Evolutionary conservation across 139 green algal species (phyloP), one percentile per base, ranked within the genome.

Genomic region (Coelastrella sp.): DNA sequence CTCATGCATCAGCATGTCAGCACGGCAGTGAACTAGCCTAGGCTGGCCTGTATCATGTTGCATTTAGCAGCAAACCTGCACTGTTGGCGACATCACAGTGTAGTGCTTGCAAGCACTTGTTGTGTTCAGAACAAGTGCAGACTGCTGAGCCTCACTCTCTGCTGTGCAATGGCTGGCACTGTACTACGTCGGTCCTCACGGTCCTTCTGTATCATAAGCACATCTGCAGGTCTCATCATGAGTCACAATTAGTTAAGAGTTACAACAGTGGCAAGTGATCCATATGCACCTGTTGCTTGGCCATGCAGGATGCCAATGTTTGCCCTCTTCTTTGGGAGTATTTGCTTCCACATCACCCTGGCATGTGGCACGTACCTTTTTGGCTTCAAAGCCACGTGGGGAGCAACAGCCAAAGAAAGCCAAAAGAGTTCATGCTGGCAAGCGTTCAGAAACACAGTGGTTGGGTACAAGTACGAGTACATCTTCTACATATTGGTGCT

Each of bases 361-460:
- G 60, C 40, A 3, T 84, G 59, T 41, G 50, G 41, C 78, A 75
- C 59, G 25, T 84, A 84, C 78, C 72, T 84, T 6, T 75, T 84
- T 23, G 11, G 59, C 27, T 5, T 76, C 32, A 75, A 75, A 25
- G 60, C 34, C 5, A 35, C 23, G 19, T 84, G 78, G 78, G 78
- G 78, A 2, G 78, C 78, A 4, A 64, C 53, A 64, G 53, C 53
- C 9, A 64, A 64, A 21, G 21, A 25, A 27, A 64, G 15, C 15
- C 6, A 25, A 25, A 64, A 64, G 53, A 64, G 19, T 2, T 32
- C 53, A 6, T 64, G 53, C 53, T 64, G 53, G 53, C 53, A 64
- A 30, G 53, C 53, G 19, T 21, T 64, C 17, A 64, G 2, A 27
- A 21, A 64, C 53, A 64, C 53, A 2, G 6, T 64, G 53, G 19